Conservation (phyloP, 176 grass and related monocot genomes). For the Oryza australiensis region DNA sequence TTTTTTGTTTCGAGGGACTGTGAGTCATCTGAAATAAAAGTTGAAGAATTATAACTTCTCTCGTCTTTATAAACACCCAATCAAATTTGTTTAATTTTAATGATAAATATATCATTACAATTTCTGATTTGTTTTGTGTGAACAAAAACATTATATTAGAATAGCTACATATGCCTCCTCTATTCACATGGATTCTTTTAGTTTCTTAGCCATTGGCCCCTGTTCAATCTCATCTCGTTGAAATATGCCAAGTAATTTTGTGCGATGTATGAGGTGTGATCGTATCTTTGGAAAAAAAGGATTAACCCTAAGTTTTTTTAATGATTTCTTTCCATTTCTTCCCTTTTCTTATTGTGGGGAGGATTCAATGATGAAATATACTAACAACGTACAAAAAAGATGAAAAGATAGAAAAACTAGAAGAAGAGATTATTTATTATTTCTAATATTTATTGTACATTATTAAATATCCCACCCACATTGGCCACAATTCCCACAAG, state of each 20-base stretch:
- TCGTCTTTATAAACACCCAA: too few relatives aligned
- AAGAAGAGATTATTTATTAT: slow-evolving; percentile 9
- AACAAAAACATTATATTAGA: neutral
- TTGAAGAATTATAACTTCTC: too few relatives aligned
- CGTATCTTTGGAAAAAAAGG: too few relatives aligned
- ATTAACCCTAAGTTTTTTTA: neutral
- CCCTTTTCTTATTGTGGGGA: too few relatives aligned
- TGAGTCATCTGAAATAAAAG: too few relatives aligned
- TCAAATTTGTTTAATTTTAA: too few relatives aligned
- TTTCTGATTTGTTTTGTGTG: neutral
- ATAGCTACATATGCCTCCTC: neutral
- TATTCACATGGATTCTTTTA: neutral
- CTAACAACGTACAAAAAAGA: too few relatives aligned
- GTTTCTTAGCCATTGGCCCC: neutral
- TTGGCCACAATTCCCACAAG: neutral
- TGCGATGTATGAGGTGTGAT: neutral
- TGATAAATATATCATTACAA: neutral
- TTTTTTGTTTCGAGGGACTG: too few relatives aligned
- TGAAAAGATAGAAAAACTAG: neutral
- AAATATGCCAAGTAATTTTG: neutral
- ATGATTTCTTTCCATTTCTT: neutral
- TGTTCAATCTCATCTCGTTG: neutral
- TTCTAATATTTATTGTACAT: neutral
- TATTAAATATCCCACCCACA: neutral
- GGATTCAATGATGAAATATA: too few relatives aligned